These are phyloP conservation scores for Cyathus olla DNA, from an alignment of 1,284 basidiomycete genomes.

Conservation along the genomic window DNA sequence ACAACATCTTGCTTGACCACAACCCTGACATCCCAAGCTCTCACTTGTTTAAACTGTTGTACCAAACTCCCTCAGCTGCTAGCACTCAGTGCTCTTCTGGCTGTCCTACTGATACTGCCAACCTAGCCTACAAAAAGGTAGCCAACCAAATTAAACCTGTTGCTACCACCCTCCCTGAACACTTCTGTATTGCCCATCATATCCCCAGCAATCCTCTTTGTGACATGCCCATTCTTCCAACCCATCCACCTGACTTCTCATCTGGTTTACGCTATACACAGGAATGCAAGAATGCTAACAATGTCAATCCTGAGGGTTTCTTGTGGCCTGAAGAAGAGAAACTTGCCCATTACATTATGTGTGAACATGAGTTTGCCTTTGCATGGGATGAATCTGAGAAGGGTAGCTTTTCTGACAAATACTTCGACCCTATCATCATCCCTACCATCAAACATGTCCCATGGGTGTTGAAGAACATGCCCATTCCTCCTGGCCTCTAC, in stretches of 20 bases:
- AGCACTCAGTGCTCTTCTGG: neutral
- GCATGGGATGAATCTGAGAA: neutral
- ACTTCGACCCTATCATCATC: neutral
- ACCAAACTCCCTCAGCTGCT: neutral
- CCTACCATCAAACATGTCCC: neutral
- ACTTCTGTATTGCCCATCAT: neutral
- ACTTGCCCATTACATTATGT: neutral
- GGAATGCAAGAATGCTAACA: conserved; percentile 14
- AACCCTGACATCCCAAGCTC: neutral
- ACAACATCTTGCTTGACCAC: no score
- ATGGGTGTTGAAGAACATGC: neutral
- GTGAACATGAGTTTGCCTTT: neutral
- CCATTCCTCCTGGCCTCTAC: neutral
- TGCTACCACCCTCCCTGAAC: neutral
- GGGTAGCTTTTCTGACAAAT: neutral
- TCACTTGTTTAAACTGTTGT: neutral
- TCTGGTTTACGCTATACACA: neutral
- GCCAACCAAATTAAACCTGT: neutral
- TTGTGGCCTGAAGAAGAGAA: neutral
- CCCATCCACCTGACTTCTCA: neutral
- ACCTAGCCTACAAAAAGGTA: neutral
- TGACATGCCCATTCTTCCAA: neutral
- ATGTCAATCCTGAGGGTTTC: conserved; percentile 18
- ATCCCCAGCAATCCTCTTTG: neutral
- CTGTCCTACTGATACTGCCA: neutral